Evolutionary conservation across 164 flowering plant species (phyloP).

Genomic region (Dillenia turbinata): DNA sequence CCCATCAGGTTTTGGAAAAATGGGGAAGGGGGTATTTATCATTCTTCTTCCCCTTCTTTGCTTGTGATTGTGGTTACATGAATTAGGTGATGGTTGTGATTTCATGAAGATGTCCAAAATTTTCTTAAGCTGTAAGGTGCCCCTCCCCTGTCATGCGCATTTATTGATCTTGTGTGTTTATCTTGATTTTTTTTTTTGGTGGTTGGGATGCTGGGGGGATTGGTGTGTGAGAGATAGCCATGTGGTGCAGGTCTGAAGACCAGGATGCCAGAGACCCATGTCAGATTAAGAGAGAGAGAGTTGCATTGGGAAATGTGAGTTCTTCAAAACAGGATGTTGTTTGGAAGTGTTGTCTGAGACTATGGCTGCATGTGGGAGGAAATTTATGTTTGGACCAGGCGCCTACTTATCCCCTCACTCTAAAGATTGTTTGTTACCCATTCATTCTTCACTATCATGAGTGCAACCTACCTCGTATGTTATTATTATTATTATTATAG

Average conservation of each 20-base stretch:
- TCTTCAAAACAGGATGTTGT: slow-evolving; percentile 2
- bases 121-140: slow-evolving; percentile 17
- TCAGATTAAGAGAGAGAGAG: slow-evolving; percentile 7
- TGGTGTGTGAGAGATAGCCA: slow-evolving; percentile 24
- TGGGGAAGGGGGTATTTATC: slow-evolving; percentile 9
- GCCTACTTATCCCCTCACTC: no score
- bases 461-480: no score
- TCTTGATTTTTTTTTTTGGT: slow-evolving; percentile 9
- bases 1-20: slow-evolving; percentile 6
- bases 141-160: slow-evolving; percentile 6
- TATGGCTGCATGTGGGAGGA: slow-evolving; percentile 4
- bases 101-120: slow-evolving; percentile 8
- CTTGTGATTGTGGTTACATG: slow-evolving; percentile 8
- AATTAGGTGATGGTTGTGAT: slow-evolving; percentile 1
- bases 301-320: slow-evolving; percentile 8
- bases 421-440: no score
- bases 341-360: slow-evolving; percentile 7
- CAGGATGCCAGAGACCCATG: slow-evolving; percentile 10
- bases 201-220: slow-evolving; percentile 27
- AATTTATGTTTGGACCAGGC: no score
- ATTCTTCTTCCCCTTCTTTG: slow-evolving; percentile 1
- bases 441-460: no score
- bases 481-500: no score
- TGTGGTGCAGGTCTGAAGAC: slow-evolving; percentile 16
- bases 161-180: slow-evolving; percentile 11